phyloP scores from a whole-genome alignment of 805 yeast species.

The Kodamaea sagamina region DNA sequence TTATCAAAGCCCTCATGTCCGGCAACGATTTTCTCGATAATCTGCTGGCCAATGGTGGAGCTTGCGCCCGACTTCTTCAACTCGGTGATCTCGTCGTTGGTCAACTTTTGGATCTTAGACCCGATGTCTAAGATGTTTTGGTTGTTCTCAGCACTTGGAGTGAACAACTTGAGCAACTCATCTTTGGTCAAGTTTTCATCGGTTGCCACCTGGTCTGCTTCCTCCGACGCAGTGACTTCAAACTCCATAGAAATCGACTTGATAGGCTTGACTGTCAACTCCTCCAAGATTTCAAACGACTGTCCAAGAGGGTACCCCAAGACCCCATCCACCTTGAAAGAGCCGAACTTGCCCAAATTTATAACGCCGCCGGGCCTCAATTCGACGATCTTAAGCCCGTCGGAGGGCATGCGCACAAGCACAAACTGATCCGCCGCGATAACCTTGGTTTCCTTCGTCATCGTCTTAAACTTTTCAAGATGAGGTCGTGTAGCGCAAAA shows the following conservation, averaged over 20 bases:
- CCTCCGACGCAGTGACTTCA: slow-evolving; percentile 30
- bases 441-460: slow-evolving; percentile 14
- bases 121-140: slow-evolving; percentile 69
- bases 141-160: slow-evolving; percentile 59
- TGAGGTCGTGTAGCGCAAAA: slow-evolving; percentile 15
- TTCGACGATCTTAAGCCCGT: slow-evolving; percentile 71
- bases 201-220: slow-evolving; percentile 21
- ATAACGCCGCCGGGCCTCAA: slow-evolving; percentile 61
- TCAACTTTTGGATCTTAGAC: slow-evolving; percentile 67
- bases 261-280: slow-evolving; percentile 52
- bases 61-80: slow-evolving; percentile 73
- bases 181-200: slow-evolving; percentile 38
- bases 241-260: slow-evolving; percentile 32
- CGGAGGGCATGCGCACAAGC: slow-evolving; percentile 78
- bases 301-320: slow-evolving; percentile 86
- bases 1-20: slow-evolving; percentile 85
- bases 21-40: slow-evolving; percentile 78
- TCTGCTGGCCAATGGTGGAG: slow-evolving; percentile 65
- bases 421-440: slow-evolving; percentile 56
- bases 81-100: slow-evolving; percentile 79
- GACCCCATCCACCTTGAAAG: slow-evolving; percentile 70
- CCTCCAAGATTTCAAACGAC: slow-evolving; percentile 78
- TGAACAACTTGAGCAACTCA: slow-evolving; percentile 37
- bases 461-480: slow-evolving; percentile 1
- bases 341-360: slow-evolving; percentile 88